phyloP scores from a whole-genome alignment of 768 basidiomycete genomes.

The Amanita rubescens region DNA sequence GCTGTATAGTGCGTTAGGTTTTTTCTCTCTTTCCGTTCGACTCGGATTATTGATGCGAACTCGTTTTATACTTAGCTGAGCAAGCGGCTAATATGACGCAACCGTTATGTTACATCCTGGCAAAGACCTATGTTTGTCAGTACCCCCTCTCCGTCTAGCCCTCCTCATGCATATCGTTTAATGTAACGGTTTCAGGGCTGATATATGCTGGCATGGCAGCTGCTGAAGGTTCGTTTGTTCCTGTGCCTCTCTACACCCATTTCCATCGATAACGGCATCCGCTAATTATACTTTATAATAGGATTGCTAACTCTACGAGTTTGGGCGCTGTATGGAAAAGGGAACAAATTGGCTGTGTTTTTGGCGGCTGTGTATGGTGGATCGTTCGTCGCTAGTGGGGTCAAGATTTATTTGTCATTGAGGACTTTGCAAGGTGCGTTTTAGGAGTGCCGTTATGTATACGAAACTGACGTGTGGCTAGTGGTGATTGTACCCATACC shows the following conservation, averaged over 20 bases:
- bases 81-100: background rate
- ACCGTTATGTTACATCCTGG: background rate
- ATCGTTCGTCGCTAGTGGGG: background rate
- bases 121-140: background rate
- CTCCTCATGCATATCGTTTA: no score
- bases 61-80: background rate
- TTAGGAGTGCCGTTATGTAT: no score
- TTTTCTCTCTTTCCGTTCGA: background rate
- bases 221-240: conserved; percentile 3
- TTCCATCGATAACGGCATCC: background rate
- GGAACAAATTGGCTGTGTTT: background rate
- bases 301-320: background rate
- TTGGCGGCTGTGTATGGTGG: background rate
- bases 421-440: background rate
- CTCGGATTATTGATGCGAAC: background rate
- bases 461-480: background rate
- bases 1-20: background rate
- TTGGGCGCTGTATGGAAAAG: conserved; percentile 4
- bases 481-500: background rate
- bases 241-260: background rate
- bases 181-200: background rate
- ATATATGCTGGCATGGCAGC: conserved; percentile 5
- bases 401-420: conserved; percentile 3
- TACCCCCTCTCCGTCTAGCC: background rate
- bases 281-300: background rate